Percentiles rank a stretch among this genome's conserved stretches.
phyloP scores from a whole-genome alignment of 2,329 filamentous ascomycete genomes.

The Sporothrix protearum region DNA sequence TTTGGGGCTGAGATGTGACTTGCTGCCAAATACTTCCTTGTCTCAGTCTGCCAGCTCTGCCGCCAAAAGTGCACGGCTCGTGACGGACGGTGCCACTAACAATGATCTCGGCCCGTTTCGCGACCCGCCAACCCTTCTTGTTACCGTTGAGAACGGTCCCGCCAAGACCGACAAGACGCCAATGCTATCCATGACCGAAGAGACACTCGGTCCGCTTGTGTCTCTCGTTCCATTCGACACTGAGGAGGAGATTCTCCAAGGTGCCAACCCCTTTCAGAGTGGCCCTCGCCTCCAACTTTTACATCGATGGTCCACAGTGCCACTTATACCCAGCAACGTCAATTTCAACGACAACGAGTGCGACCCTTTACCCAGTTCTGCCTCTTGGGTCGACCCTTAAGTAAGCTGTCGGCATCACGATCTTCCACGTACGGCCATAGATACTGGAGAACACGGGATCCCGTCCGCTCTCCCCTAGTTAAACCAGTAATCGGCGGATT shows the following conservation, averaged over 20 bases:
- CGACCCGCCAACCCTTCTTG: constrained; percentile 76
- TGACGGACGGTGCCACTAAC: background rate
- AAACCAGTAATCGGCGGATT: too few relatives aligned
- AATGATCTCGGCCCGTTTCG: constrained; percentile 78
- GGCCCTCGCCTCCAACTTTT: constrained; percentile 93
- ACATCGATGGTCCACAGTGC: too few relatives aligned
- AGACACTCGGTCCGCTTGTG: constrained; percentile 93
- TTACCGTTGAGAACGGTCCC: constrained; percentile 71
- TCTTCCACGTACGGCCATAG: too few relatives aligned
- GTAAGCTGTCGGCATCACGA: too few relatives aligned
- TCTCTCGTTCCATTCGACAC: constrained; percentile 84
- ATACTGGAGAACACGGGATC: too few relatives aligned
- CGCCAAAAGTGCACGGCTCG: background rate
- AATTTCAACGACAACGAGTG: too few relatives aligned
- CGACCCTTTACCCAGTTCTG: too few relatives aligned
- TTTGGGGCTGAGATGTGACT: background rate
- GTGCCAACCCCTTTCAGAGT: constrained; percentile 77
- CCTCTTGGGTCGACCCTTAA: too few relatives aligned
- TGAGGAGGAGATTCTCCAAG: constrained; percentile 83
- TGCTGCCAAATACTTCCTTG: background rate
- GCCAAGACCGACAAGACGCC: constrained; percentile 39
- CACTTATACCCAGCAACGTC: too few relatives aligned
- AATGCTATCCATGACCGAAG: constrained; percentile 81
- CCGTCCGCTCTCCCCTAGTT: too few relatives aligned
- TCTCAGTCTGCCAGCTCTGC: constrained; percentile 45